Percentiles rank a stretch among this genome's conserved stretches.
Conservation (phyloP, 352 stramenopile species). For the Globisporangium heterothallicum region DNA sequence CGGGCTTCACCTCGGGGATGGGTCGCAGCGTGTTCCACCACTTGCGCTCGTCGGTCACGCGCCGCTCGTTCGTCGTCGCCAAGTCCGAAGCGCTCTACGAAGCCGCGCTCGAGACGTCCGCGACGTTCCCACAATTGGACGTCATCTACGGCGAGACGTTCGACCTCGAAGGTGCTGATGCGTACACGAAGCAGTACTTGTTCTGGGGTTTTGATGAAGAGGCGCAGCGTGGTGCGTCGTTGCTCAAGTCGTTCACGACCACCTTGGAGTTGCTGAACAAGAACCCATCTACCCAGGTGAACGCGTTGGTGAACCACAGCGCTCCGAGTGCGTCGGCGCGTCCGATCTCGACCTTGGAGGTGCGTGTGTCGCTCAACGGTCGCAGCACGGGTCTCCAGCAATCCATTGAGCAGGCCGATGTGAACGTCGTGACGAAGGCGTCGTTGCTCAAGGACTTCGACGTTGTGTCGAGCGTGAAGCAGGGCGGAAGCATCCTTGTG, state of each 20-base stretch:
- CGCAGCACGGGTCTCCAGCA: conserved; percentile 30
- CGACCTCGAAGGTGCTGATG: conserved; percentile 33
- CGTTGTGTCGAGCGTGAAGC: conserved; percentile 45
- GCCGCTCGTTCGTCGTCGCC: conserved; percentile 72
- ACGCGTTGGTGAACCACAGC: conserved; percentile 54
- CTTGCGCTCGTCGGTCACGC: conserved; percentile 27
- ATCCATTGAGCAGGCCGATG: conserved; percentile 47
- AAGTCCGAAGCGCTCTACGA: conserved; percentile 75
- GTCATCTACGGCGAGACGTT: conserved; percentile 45
- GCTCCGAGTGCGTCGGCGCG: conserved; percentile 15
- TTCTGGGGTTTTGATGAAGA: conserved; percentile 86
- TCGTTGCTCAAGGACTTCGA: conserved; percentile 50
- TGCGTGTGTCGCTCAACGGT: conserved; percentile 44
- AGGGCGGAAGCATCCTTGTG: conserved; percentile 48
- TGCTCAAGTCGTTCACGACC: conserved; percentile 28
- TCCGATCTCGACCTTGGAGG: conserved; percentile 48
- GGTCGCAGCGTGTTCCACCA: conserved; percentile 61
- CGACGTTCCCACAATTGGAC: conserved; percentile 49
- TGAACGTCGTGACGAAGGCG: conserved; percentile 46
- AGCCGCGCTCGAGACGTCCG: conserved; percentile 29
- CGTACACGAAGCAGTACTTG: conserved; percentile 85
- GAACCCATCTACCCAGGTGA: conserved; percentile 60
- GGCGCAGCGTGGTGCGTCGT: conserved; percentile 18
- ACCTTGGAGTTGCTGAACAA: conserved; percentile 52
- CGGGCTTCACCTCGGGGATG: conserved; percentile 63